A percentile compares a stretch with the other conserved stretches of the same genome.
Evolutionary conservation across 371 early-diverging fungal genomes (phyloP).

Genomic region (Globomyces sp.): DNA sequence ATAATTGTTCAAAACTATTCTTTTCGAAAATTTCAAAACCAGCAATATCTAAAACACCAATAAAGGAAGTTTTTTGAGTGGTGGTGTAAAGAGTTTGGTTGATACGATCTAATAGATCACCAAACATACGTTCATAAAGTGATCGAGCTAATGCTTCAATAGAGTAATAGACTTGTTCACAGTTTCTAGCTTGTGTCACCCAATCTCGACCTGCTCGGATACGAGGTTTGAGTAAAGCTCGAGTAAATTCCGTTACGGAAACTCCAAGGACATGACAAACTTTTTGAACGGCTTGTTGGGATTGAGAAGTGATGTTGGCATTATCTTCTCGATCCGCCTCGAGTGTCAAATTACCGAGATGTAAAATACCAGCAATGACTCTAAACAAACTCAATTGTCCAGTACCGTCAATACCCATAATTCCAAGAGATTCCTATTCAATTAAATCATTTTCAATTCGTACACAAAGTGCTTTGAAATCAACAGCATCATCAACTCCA

Average conservation of each 20-base stretch:
- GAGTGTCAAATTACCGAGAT: slow-evolving; percentile 92
- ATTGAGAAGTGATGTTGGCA: slow-evolving; percentile 80
- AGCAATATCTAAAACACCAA: slow-evolving; percentile 99
- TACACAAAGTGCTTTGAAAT: slow-evolving; percentile 66
- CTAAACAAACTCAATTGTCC: slow-evolving; percentile 82
- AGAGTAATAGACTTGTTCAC: slow-evolving; percentile 84
- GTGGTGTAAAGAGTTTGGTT: slow-evolving; percentile 83
- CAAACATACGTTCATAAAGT: slow-evolving; percentile 98
- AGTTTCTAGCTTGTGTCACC: slow-evolving; percentile 88
- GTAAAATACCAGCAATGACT: slow-evolving; percentile 90
- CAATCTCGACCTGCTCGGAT: slow-evolving; percentile 97
- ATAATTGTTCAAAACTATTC: slow-evolving; percentile 99
- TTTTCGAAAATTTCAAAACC: slow-evolving; percentile 99
- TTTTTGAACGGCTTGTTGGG: slow-evolving; percentile 69
- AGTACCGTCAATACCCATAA: slow-evolving; percentile 78
- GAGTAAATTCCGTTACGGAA: slow-evolving; percentile 80
- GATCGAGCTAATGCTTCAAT: slow-evolving; percentile 93
- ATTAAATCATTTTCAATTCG: too few relatives aligned
- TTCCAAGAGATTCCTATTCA: slow-evolving; percentile 69
- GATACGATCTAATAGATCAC: slow-evolving; percentile 82
- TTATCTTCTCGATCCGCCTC: slow-evolving; percentile 76
- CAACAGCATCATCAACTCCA: slow-evolving; percentile 91
- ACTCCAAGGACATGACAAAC: slow-evolving; percentile 96
- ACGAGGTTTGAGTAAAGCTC: slow-evolving; percentile 82
- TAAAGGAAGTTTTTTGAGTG: slow-evolving; percentile 72